These are phyloP conservation scores for Podospora tetraspora DNA, from an alignment of 495 filamentous ascomycete species.

Conservation along the genomic window DNA sequence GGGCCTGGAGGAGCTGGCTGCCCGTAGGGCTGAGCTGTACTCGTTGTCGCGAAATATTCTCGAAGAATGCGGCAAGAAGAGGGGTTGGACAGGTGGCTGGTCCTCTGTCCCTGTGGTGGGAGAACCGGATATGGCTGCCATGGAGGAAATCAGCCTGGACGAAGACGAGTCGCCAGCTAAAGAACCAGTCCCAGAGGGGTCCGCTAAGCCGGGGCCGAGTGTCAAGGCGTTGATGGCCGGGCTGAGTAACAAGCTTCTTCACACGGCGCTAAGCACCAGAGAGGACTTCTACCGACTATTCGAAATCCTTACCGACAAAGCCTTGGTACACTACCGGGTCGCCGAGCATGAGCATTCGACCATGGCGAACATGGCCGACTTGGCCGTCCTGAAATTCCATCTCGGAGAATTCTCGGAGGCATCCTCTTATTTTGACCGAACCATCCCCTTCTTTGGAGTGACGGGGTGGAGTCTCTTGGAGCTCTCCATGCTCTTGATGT, in stretches of 20 bases:
- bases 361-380: conserved; percentile 72
- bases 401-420: conserved; percentile 67
- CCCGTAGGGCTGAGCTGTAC: conserved; percentile 71
- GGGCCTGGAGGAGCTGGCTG: conserved; percentile 78
- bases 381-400: conserved; percentile 76
- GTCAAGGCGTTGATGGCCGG: conserved; percentile 34
- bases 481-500: conserved; percentile 76
- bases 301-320: conserved; percentile 64
- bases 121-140: conserved; percentile 41
- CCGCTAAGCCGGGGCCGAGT: conserved; percentile 7
- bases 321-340: conserved; percentile 67
- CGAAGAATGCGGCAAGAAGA: conserved; percentile 63
- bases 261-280: conserved; percentile 44
- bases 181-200: conserved; percentile 1
- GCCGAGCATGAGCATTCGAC: conserved; percentile 71
- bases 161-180: conserved; percentile 21
- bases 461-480: conserved; percentile 76
- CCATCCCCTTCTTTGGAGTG: conserved; percentile 76
- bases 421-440: conserved; percentile 71
- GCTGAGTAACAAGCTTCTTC: conserved; percentile 47
- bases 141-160: conserved; percentile 54
- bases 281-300: conserved; percentile 57
- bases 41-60: conserved; percentile 73
- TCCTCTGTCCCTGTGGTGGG: conserved; percentile 55
- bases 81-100: conserved; percentile 78